phyloP scores from a whole-genome alignment of 352 stramenopile genomes.

The Phytopythium cucurbitacearum region DNA sequence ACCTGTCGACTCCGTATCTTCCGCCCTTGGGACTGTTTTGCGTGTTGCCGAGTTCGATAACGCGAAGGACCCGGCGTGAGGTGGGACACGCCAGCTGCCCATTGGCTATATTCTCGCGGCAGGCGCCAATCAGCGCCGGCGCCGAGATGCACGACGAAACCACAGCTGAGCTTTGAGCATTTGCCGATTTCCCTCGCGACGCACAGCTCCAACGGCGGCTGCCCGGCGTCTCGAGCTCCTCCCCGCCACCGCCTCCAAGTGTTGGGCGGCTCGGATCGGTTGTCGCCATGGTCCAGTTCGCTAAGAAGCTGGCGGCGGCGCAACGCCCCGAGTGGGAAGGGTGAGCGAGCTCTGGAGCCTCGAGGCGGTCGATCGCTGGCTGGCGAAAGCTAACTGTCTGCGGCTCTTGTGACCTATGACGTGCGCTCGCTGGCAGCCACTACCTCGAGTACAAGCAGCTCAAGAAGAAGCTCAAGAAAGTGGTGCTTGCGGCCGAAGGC shows the following conservation, averaged over 20 bases:
- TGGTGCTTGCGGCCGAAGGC: constrained; percentile 42
- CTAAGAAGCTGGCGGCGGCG: constrained; percentile 72
- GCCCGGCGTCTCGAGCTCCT: no score
- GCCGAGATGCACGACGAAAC: no score
- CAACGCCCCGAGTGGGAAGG: constrained; percentile 73
- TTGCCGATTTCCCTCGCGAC: background rate
- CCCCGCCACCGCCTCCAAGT: background rate
- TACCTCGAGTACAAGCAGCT: constrained; percentile 90
- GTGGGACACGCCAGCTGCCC: background rate
- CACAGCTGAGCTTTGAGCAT: background rate
- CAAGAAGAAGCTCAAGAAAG: constrained; percentile 83
- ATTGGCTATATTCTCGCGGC: background rate
- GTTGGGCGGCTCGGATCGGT: background rate
- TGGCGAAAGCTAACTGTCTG: background rate
- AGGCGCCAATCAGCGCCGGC: background rate
- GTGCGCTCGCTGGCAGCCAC: constrained; percentile 32
- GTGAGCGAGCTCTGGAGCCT: constrained; percentile 16
- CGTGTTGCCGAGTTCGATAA: no score
- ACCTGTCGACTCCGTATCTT: background rate
- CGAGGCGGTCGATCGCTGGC: background rate
- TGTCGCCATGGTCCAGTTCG: constrained; percentile 68
- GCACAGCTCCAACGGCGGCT: no score
- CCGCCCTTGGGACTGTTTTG: no score
- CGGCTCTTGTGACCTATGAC: background rate
- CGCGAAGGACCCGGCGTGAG: constrained; percentile 3